Evolutionary conservation across 208 protist species (phyloP).

Genomic region (Borovskyia barvae): DNA sequence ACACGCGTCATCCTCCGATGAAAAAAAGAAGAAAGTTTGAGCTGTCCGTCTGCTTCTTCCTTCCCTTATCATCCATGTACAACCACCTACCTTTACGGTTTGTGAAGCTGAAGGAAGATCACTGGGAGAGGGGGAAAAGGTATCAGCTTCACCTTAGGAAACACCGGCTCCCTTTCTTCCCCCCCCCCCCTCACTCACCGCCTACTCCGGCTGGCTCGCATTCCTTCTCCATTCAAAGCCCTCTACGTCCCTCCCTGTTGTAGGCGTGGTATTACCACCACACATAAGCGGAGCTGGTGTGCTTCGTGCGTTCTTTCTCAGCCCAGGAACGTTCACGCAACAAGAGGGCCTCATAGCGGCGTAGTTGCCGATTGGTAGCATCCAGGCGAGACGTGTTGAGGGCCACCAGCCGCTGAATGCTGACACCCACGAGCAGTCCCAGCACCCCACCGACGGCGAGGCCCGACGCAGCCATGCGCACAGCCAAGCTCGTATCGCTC

Average conservation of each 20-base stretch:
- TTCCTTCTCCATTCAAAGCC: background rate
- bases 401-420: conserved; percentile 54
- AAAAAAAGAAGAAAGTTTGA: too few relatives aligned
- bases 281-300: conserved; percentile 32
- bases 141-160: background rate
- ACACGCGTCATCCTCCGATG: too few relatives aligned
- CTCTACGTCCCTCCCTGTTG: background rate
- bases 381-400: conserved; percentile 75
- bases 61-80: too few relatives aligned
- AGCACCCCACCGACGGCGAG: conserved; percentile 58
- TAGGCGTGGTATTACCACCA: conserved; percentile 82
- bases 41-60: too few relatives aligned
- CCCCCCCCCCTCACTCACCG: background rate
- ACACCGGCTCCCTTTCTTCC: background rate
- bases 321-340: conserved; percentile 61
- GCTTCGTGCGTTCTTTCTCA: conserved; percentile 38
- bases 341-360: conserved; percentile 85
- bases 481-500: conserved; percentile 51
- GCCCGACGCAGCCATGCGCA: conserved; percentile 63
- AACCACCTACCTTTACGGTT: background rate
- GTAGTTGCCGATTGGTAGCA: conserved; percentile 65
- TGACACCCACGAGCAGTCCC: conserved; percentile 56
- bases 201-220: too few relatives aligned
- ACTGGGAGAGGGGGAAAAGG: background rate
- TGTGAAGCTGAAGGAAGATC: background rate